phyloP scores from a whole-genome alignment of 148 eudicot species.

The Spergularia bocconei region DNA sequence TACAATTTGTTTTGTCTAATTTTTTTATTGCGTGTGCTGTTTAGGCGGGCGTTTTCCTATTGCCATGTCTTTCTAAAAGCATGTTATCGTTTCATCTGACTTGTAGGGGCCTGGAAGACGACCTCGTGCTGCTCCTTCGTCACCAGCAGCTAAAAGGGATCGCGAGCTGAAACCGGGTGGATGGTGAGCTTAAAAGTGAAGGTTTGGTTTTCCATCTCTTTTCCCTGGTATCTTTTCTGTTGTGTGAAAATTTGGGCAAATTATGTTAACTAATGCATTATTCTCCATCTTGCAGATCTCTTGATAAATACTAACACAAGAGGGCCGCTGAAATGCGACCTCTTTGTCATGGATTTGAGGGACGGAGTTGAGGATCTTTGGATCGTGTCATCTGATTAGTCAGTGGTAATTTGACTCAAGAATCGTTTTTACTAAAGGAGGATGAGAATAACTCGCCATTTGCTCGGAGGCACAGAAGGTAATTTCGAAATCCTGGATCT shows the following conservation, averaged over 20 bases:
- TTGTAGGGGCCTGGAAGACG: no score
- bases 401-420: no score
- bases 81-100: constrained; percentile 27
- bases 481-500: no score
- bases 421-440: no score
- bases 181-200: constrained; percentile 24
- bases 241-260: background rate
- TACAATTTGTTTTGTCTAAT: background rate
- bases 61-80: background rate
- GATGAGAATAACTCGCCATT: no score
- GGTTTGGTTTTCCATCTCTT: background rate
- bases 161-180: constrained; percentile 72
- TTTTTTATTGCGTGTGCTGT: background rate
- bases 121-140: no score
- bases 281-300: background rate
- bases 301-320: background rate
- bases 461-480: no score
- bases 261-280: background rate
- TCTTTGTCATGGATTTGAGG: background rate
- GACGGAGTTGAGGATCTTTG: no score
- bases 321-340: background rate
- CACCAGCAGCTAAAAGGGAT: constrained; percentile 89
- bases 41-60: background rate
- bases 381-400: no score
- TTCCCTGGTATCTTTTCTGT: background rate